Base-by-base conservation (phyloP, 2,329 filamentous ascomycete species). In the Penicillium janthinellum region DNA sequence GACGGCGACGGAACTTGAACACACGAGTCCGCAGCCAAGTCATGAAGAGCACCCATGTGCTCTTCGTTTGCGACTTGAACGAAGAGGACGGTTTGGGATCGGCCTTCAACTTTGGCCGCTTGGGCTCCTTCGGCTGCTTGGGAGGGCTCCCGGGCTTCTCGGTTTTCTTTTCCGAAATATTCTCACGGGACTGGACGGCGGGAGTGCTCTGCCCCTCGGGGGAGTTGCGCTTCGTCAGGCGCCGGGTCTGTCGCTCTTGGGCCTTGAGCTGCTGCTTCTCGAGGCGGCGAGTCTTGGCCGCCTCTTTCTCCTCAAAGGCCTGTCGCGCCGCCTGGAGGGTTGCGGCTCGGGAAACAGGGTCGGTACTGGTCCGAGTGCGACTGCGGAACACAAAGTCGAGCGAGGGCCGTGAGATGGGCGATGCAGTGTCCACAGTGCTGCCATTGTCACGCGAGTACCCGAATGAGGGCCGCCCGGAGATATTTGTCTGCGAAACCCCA, bases 271-370 rank as follows among this genome's bases (percentile, higher is more conserved):
- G 80, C 56, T 84, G 83, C 66, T 82, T 79, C 67, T 86, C 82
- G 48, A 80, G 74, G 64, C 84, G 84, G 52, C 77, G 79, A 56
- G 80, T 80, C 65, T 86, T 87, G 38, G 80, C 82, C 4, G 81
- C 83, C 72, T 87, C 83, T 64, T 84, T 84, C 64, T 86, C 83
- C 59, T 84, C 79, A 68, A 86, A 87, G 35, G 84, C 84, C 53
- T 81, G 77, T 6, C 85, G 80, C 5, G 83, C 81, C 47, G 82
- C 83, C 56, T 82, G 81, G 10, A 87, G 83, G 4, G 81, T 81
- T 17, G 84, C 84, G 44, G 83, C 84, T 41, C 83, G 80, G 5
- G 81, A 81, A 34, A 81, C 77, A 7, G 84, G 78, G 64, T 86
- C 84, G 15, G 77, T 78, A 58, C 82, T 83, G 4, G 78, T 74